These are phyloP conservation scores for Fragilariopsis cylindrus DNA, from an alignment of 108 stramenopile species.

Conservation along the genomic window DNA sequence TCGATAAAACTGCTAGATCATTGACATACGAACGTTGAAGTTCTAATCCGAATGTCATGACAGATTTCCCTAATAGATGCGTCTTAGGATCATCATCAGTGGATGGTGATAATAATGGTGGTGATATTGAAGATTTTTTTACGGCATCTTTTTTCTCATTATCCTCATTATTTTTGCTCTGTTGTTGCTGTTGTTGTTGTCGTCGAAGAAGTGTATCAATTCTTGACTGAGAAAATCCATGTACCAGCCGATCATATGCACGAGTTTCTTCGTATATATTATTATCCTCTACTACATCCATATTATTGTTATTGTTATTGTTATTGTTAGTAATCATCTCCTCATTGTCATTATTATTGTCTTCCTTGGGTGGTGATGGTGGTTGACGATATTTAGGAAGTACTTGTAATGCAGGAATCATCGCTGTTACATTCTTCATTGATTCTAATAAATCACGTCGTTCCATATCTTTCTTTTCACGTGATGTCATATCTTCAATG, in stretches of 20 bases:
- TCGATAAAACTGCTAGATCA: constrained; percentile 41
- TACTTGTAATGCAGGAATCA: constrained; percentile 47
- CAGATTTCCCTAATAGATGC: constrained; percentile 30
- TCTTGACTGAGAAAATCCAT: constrained; percentile 52
- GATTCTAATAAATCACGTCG: constrained; percentile 12
- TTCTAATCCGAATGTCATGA: constrained; percentile 63
- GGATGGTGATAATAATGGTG: background rate
- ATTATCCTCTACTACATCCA: constrained; percentile 22
- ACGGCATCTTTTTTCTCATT: background rate
- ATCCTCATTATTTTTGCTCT: constrained; percentile 19
- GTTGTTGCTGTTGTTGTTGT: constrained; percentile 2
- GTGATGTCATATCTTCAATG: constrained; percentile 48
- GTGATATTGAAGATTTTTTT: background rate
- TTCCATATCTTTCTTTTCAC: constrained; percentile 38
- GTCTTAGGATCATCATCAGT: background rate
- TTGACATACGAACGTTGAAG: constrained; percentile 57
- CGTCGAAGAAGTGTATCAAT: constrained; percentile 41
- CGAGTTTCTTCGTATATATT: constrained; percentile 16
- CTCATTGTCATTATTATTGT: constrained; percentile 3
- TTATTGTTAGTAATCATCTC: background rate
- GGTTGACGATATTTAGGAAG: constrained; percentile 20
- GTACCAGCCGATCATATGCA: constrained; percentile 49
- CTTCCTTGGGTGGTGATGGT: background rate
- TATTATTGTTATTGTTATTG: background rate
- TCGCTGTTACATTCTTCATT: constrained; percentile 25